phyloP scores from a whole-genome alignment of 2,329 filamentous ascomycete species.

The Trichoderma afroharzianum region DNA sequence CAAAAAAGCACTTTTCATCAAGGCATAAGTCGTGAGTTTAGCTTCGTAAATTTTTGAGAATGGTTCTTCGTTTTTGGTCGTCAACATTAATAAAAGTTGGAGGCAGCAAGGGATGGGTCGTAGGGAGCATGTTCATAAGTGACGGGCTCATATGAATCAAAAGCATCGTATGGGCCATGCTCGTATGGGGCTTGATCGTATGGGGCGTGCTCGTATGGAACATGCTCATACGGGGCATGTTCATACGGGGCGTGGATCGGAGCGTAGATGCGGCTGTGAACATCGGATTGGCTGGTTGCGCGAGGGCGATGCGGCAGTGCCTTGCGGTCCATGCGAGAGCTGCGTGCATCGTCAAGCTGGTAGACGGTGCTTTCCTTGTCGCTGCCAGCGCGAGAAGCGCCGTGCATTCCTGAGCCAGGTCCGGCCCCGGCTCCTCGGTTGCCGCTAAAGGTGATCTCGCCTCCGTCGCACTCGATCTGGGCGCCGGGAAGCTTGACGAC shows the following conservation, averaged over 20 bases:
- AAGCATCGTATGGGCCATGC: constrained; percentile 5
- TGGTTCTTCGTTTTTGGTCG: constrained; percentile 30
- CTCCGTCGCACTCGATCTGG: constrained; percentile 59
- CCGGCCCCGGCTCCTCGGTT: constrained; percentile 22
- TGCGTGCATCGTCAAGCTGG: constrained; percentile 43
- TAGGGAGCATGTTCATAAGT: constrained; percentile 25
- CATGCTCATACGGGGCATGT: constrained; percentile 24
- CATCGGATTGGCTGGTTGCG: constrained; percentile 49
- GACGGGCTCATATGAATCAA: constrained; percentile 6
- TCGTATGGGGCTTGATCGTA: constrained; percentile 30
- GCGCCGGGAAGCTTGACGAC: constrained; percentile 54
- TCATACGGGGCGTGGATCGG: constrained; percentile 29
- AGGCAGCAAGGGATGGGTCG: constrained; percentile 28
- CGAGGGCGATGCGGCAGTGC: constrained; percentile 43
- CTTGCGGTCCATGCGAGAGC: constrained; percentile 40
- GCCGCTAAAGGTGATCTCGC: constrained; percentile 55
- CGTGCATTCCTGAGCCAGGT: constrained; percentile 11
- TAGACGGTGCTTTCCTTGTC: constrained; percentile 50
- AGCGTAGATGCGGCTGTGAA: constrained; percentile 36
- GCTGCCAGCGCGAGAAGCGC: constrained; percentile 41
- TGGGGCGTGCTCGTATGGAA: constrained; percentile 18
- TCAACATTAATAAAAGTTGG: constrained; percentile 30
- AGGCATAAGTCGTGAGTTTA: constrained; percentile 8
- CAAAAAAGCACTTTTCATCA: constrained; percentile 13
- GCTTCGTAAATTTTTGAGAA: neutral